Conservation (phyloP, 2,329 filamentous ascomycete genomes). For the Diaporthe sp. region DNA sequence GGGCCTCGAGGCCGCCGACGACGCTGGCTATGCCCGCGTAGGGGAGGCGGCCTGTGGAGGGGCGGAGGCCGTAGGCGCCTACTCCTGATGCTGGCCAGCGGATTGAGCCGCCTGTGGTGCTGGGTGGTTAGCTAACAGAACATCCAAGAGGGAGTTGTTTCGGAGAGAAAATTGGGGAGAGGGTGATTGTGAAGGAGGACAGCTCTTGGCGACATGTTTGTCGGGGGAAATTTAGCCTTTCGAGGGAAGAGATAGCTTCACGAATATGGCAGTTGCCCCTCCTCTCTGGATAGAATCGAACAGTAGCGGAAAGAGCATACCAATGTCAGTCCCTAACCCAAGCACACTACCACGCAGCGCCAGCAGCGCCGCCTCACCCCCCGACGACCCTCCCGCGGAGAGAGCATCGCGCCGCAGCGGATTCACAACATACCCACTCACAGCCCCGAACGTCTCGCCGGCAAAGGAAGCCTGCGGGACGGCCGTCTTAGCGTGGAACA, state of each 20-base stretch:
- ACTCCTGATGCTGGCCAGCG: slow-evolving; percentile 19
- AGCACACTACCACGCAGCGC: slow-evolving; percentile 51
- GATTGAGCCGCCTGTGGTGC: slow-evolving; percentile 32
- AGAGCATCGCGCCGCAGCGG: slow-evolving; percentile 69
- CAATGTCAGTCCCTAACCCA: slow-evolving; percentile 58
- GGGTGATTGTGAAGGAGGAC: neutral
- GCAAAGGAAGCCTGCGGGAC: slow-evolving; percentile 58
- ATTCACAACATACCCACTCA: slow-evolving; percentile 61
- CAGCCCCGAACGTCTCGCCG: slow-evolving; percentile 11
- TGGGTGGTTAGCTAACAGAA: neutral
- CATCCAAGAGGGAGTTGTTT: accelerated
- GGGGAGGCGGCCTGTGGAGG: slow-evolving; percentile 16
- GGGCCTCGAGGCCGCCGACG: slow-evolving; percentile 3
- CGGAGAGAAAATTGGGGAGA: too few relatives aligned
- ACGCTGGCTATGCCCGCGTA: slow-evolving; percentile 12
- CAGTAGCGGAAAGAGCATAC: neutral
- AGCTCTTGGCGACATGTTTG: neutral
- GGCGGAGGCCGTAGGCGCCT: slow-evolving; percentile 32
- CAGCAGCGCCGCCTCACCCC: slow-evolving; percentile 64
- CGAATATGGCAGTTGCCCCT: neutral
- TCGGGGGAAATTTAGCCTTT: too few relatives aligned
- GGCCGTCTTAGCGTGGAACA: slow-evolving; percentile 80
- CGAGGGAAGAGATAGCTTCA: too few relatives aligned
- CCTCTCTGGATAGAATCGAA: neutral
- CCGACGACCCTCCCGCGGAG: slow-evolving; percentile 74